These are phyloP conservation scores for Lyophyllum shimeji DNA, from an alignment of 768 basidiomycete species.

Conservation along the genomic window DNA sequence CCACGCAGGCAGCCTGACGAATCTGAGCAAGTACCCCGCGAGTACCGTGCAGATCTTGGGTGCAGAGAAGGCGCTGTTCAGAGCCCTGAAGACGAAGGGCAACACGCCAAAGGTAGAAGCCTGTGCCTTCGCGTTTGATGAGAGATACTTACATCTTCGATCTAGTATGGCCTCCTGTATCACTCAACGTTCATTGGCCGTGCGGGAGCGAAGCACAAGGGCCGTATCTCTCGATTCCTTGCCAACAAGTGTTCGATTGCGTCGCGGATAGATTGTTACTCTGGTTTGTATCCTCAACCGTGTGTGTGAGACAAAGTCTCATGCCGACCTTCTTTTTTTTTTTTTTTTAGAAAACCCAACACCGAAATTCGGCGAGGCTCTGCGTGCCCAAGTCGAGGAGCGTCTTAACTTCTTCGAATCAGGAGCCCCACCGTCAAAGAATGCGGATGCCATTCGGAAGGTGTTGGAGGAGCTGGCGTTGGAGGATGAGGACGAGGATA, in stretches of 20 bases:
- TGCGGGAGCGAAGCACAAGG: conserved; percentile 92
- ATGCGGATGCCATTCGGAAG: conserved; percentile 87
- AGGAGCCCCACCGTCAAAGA: conserved; percentile 86
- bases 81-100: conserved; percentile 97
- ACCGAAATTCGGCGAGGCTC: conserved; percentile 91
- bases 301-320: conserved; percentile 1
- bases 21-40: conserved; percentile 96
- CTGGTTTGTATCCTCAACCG: conserved; percentile 46
- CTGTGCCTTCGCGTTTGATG: not conserved
- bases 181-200: conserved; percentile 97
- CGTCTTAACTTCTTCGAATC: conserved; percentile 93
- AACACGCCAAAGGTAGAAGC: conserved; percentile 88
- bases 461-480: conserved; percentile 77
- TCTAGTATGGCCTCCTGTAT: conserved; percentile 94
- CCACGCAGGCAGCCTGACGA: conserved; percentile 95
- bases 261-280: conserved; percentile 93
- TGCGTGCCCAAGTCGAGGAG: conserved; percentile 93
- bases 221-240: conserved; percentile 96
- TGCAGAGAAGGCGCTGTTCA: conserved; percentile 96
- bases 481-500: conserved; percentile 47
- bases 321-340: too few relatives aligned
- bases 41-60: conserved; percentile 98
- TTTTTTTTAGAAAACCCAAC: conserved; percentile 70
- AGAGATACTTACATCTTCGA: not conserved
- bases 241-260: conserved; percentile 99